Evolutionary conservation across 139 green algal species (phyloP).

Genomic region (Astrephomene gubernaculifera): DNA sequence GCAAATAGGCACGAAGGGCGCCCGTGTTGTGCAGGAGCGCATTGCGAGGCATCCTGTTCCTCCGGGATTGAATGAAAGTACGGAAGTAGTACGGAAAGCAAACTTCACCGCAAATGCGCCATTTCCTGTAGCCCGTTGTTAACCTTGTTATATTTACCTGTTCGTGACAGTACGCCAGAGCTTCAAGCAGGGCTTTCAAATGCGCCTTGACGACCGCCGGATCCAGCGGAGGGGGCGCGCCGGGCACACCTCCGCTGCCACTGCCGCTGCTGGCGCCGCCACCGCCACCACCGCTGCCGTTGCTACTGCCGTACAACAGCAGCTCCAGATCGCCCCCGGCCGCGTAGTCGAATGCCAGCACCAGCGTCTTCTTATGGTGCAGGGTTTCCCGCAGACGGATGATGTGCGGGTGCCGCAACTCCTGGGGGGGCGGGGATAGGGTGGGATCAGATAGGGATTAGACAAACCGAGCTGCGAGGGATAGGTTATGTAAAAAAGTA

Average conservation of each 20-base stretch:
- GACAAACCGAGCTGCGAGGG: neutral
- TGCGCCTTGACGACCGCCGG: conserved; percentile 20
- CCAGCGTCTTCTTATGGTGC: conserved; percentile 66
- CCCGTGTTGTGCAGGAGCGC: too few species aligned
- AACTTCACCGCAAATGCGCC: neutral
- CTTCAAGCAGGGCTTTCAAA: conserved; percentile 71
- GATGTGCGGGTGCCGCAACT: conserved; percentile 60
- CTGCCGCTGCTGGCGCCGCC: neutral
- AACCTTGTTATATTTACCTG: too few species aligned
- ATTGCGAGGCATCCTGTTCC: too few species aligned
- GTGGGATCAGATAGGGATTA: neutral
- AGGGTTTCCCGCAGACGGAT: conserved; percentile 83
- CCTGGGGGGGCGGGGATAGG: neutral
- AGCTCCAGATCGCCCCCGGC: conserved; percentile 28
- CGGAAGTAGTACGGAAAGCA: too few species aligned
- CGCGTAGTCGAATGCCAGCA: conserved; percentile 79
- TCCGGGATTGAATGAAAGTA: too few species aligned
- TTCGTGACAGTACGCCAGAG: conserved; percentile 74
- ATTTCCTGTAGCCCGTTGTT: neutral
- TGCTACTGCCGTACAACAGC: neutral
- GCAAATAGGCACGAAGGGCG: too few species aligned
- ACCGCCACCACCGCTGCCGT: neutral
- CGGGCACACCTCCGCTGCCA: neutral
- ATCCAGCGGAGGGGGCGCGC: neutral
- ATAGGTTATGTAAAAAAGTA: neutral